Base-by-base conservation (phyloP, 441 rosid species). In the Manihot esculenta region DNA sequence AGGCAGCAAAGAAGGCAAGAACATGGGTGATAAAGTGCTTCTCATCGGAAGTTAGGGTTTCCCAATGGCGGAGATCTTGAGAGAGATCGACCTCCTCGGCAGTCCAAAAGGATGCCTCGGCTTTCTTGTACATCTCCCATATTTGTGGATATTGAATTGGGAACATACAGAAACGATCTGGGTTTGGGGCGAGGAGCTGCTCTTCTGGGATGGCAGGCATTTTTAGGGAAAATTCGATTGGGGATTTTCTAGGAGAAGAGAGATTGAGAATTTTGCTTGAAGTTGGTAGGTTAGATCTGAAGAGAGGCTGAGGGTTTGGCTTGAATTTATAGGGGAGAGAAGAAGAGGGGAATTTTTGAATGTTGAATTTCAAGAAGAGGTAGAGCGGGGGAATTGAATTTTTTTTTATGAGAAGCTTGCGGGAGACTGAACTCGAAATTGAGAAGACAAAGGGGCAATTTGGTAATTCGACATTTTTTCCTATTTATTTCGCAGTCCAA, bases 91-190 rank as follows among this genome's bases (percentile, higher is more conserved):
- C 83, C 66, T 79, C 83, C 58, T 79, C 78, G 0, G 80, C 83
- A 5, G 80, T 79, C 83, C 83, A 79, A 14, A 79, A 79, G 45
- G 82, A 79, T 62, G 83, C 83, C 26, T 76, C 83, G n/a, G 80
- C 83, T 23, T 79, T 79, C 80, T 79, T 76, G 73, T 79, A 79
- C 83, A 79, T 79, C 58, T 79, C 78, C 83, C 80, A 79, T 3
- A 79, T 76, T 41, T 76, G 51, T 1, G 80, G 83, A 65, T 76
- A 76, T 33, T 79, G 67, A 51, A 79, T 79, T 9, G 80, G 80
- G 66, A 79, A 79, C 83, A 79, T 79, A 23, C 80, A 76, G 77
- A 79, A 79, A 0, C 80, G 75, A 64, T 70, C 78, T 0, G 76
- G 73, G 76, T 73, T 76, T 1, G 72, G 64, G 0, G 80, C 77